Base-by-base conservation (phyloP, 192 early-diverging fungal species). In the Coemansia sp. region DNA sequence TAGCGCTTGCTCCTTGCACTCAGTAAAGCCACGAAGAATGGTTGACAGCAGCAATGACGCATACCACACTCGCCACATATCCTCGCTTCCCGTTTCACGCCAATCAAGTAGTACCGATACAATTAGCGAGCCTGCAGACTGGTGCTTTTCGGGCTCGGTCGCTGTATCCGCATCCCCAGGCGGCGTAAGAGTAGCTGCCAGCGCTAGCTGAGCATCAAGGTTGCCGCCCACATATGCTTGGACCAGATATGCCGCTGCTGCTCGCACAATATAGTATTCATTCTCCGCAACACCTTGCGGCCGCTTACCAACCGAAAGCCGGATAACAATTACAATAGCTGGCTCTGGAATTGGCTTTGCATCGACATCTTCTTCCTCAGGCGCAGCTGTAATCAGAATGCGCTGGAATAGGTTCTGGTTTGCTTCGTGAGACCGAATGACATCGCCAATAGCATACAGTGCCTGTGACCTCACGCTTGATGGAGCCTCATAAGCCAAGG, bases 21-120 rank as follows among this genome's bases (percentile, higher is more conserved):
- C 79, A 6, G 72, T 52, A 57, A 96, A 91, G 50, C 86, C 84
- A 36, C 76, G 68, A 8, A 97, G 62, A 31, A 93, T 83, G 35
- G 93, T 91, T 1, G 89, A 85, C 2, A 98, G 80, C 23, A 95
- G 72, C 9, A 86, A 81, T 0, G 88, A 84, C 1, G 94, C 89
- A 76, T 95, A 96, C 94, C 94, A 97, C 5, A 84, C 77, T 12
- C 84, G 83, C 71, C 89, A 95, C 15, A 92, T 88, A 55, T 98
- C 94, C 23, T 82, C 67, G 23, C 45, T 49, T 16, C 65, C 52
- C 14, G 86, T 64, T 11, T 82, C 69, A 43, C 88, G 81, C 87
- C 88, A 88, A 56, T 88, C 84, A 9, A 94, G 81, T 35, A 97
- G 70, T 3, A 89, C 85, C 0, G 83, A 82, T 23, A 97, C 77